Conservation (phyloP, 441 rosid genomes). For the Gossypium davidsonii region DNA sequence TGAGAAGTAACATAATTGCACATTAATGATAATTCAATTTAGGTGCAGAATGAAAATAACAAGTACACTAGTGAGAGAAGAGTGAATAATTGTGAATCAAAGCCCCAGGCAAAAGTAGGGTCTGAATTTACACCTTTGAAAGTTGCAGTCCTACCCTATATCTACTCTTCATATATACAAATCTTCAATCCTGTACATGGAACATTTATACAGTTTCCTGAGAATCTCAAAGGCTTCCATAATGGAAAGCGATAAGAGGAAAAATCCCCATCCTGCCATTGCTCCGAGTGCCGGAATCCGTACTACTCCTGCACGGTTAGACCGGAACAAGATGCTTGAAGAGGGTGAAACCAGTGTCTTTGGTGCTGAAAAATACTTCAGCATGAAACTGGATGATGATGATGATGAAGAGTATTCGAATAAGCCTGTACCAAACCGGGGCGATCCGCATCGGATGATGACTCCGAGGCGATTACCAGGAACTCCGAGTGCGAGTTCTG, state of each 20-base stretch:
- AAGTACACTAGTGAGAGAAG: constrained; percentile 1
- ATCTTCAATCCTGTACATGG: neutral
- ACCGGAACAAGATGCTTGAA: constrained; percentile 22
- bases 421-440: constrained; percentile 19
- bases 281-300: constrained; percentile 27
- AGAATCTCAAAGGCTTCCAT: constrained; percentile 3
- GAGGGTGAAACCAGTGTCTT: constrained; percentile 61
- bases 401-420: constrained; percentile 11
- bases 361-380: constrained; percentile 68
- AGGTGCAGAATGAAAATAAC: neutral
- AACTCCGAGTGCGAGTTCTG: constrained; percentile 55
- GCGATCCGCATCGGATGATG: constrained; percentile 25
- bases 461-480: constrained; percentile 41
- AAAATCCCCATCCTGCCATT: constrained; percentile 24
- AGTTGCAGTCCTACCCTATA: constrained; percentile 6
- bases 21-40: neutral
- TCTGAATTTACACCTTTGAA: constrained; percentile 8
- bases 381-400: constrained; percentile 35
- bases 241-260: constrained; percentile 45
- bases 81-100: neutral
- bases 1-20: neutral
- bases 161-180: neutral
- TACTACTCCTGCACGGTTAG: constrained; percentile 25
- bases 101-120: constrained; percentile 20
- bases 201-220: neutral